Conservation (phyloP, 108 stramenopile species). For the Aurantiochytrium sp. region DNA sequence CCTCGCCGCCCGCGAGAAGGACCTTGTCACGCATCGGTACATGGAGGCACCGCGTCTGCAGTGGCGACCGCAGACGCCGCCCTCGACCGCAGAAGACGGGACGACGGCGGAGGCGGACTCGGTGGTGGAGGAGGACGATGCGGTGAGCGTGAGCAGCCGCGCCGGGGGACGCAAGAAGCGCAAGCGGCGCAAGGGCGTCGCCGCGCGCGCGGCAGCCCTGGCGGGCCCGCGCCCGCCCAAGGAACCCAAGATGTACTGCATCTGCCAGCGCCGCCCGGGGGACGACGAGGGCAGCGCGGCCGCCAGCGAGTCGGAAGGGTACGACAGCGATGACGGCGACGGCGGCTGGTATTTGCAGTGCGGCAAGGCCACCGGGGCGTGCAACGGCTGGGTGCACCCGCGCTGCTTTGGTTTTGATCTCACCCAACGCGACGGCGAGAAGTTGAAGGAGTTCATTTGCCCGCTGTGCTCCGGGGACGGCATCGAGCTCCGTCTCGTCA, state of each 20-base stretch:
- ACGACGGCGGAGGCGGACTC: not conserved
- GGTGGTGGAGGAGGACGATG: not conserved
- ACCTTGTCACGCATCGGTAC: not conserved
- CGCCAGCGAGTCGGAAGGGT: not conserved
- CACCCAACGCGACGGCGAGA: not conserved
- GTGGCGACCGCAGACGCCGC: not conserved
- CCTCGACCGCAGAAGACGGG: not conserved
- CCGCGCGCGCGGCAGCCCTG: not conserved
- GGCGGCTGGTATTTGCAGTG: not conserved
- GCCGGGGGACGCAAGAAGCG: not conserved
- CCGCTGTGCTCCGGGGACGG: constrained; percentile 20
- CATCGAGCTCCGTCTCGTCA: not conserved
- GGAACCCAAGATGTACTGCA: not conserved
- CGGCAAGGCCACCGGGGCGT: constrained; percentile 1
- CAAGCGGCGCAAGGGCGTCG: not conserved
- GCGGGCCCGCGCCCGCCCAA: not conserved
- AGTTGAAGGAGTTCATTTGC: not conserved
- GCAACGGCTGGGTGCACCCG: constrained; percentile 19
- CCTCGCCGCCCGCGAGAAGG: not conserved
- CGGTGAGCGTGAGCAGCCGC: not conserved
- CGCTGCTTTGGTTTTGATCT: not conserved
- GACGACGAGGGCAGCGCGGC: not conserved
- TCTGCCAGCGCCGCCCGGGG: not conserved
- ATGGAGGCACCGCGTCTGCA: not conserved
- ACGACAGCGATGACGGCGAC: not conserved